phyloP scores from a whole-genome alignment of 1,284 basidiomycete genomes.

The Violaceomyces palustris region DNA sequence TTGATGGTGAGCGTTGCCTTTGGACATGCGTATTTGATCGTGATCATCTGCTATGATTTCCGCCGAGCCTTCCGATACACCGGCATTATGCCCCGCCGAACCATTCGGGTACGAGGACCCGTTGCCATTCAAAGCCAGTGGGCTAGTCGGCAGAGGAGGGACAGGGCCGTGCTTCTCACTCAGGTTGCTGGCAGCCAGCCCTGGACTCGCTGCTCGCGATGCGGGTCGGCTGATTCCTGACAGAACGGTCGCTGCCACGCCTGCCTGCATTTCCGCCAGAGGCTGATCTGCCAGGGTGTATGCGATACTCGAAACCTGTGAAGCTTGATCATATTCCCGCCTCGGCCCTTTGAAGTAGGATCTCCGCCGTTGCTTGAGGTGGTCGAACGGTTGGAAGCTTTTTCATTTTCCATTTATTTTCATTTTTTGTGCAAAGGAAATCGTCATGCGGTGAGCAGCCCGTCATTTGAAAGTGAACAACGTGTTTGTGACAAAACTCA shows the following conservation, averaged over 20 bases:
- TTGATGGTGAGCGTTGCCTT: no score
- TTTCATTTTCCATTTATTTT: no score
- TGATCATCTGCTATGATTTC: neutral
- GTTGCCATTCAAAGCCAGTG: neutral
- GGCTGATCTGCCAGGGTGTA: constrained; percentile 42
- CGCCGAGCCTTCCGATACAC: no score
- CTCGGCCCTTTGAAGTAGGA: constrained; percentile 30
- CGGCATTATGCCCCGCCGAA: neutral
- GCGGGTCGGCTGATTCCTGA: neutral
- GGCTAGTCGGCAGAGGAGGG: no score
- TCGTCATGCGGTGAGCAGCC: no score
- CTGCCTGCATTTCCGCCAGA: constrained; percentile 22
- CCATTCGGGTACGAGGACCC: neutral
- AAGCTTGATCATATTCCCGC: constrained; percentile 10
- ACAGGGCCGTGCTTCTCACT: neutral
- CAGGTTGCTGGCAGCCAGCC: neutral
- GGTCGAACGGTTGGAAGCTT: constrained; percentile 44
- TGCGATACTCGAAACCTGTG: constrained; percentile 26
- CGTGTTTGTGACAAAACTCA: no score
- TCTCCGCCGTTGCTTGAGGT: constrained; percentile 40
- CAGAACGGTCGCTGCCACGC: no score
- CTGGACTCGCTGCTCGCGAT: neutral
- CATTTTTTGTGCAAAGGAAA: no score
- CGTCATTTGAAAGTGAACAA: neutral
- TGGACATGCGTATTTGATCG: neutral